Evolutionary conservation across 257 asterid genomes (phyloP), one percentile per base, ranked within the genome.

Genomic region (Plantago elongata): DNA sequence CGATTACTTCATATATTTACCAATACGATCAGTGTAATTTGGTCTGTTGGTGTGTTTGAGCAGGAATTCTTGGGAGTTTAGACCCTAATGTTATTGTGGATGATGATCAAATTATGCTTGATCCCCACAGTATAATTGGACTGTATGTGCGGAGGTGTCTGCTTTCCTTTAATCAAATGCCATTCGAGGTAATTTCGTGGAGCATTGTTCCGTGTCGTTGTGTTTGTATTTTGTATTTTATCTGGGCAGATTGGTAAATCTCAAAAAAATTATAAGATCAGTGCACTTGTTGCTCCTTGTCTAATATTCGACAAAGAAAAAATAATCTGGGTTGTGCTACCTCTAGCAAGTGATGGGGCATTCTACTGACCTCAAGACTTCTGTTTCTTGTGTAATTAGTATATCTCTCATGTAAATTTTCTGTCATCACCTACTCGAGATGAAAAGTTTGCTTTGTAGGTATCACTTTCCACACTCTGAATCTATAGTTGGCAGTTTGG

Each of bases 41-140:
- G 22, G n/a, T 7, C 45, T 51, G 63, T 9, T 15, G 57, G 18
- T 38, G 27, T 61, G 45, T 45, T 46, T 69, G 38, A 49, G 44
- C 74, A 92, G 98, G 92, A 67, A 83, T 84, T 52, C 78, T 93
- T 13, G 95, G 85, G 61, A 91, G 83, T 13, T 59, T 86, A 4
- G 93, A 89, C 51, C 63, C 87, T 17, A 82, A 66, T 71, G 84
- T 68, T 38, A 65, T n/a, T n/a, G n/a, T 84, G 82, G 99, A 93
- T 60, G 97, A 89, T 58, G 95, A 89, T 72, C 97, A 86, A 74
- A 87, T 87, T 67, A 80, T 83, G 83, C 79, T 93, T 69, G 97
- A 89, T 69, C 94, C 99, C 18, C 83, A 79, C 68, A 87, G 97
- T 74, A 81, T 47, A 57, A 75, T 85, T 69, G 99, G 99, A 63